Evolutionary conservation across 306 rosid genomes (phyloP), one percentile per base, ranked within the genome.

Genomic region (Neltuma alba): DNA sequence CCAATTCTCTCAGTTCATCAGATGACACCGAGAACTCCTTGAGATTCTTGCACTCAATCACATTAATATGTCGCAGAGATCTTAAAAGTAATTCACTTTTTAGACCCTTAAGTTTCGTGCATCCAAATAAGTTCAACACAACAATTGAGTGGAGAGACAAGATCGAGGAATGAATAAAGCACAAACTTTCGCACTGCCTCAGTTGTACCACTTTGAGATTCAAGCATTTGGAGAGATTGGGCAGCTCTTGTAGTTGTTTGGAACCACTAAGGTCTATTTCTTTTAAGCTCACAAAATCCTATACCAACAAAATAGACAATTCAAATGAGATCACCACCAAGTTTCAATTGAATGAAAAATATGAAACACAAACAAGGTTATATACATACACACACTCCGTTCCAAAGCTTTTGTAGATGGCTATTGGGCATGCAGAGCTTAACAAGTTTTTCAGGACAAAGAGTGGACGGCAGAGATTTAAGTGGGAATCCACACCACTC

Each of bases 161-260:
- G 72, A 80, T 63, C 1, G 78, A 58, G 5, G 77, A 4, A 57
- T 75, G 80, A 44, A 83, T 42, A 7, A 74, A 14, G 3, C 21
- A 7, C 61, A 83, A 74, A 58, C 48, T 78, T 27, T 15, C 11
- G 18, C 60, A 70, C 0, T 0, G 0, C 3, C 0, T 5, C 8
- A 70, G 58, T 7, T 0, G 0, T 8, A 70, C 27, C 4, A 3
- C 8, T 42, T 78, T 58, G 50, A 83, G 42, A 7, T 21, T 31
- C 11, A 25, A 60, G 41, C 76, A 48, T 20, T 47, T 28, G 2
- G 80, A 78, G 42, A 83, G 78, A 73, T 83, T 31, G 4, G 83
- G 83, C 3, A 78, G 21, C 72, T 74, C 72, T 14, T 3, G 68
- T 48, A 83, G 38, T 10, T 50, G 3, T 28, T 13, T 28, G 38